Base-by-base conservation (phyloP, 495 filamentous ascomycete species). In the Cladorrhinum samala region DNA sequence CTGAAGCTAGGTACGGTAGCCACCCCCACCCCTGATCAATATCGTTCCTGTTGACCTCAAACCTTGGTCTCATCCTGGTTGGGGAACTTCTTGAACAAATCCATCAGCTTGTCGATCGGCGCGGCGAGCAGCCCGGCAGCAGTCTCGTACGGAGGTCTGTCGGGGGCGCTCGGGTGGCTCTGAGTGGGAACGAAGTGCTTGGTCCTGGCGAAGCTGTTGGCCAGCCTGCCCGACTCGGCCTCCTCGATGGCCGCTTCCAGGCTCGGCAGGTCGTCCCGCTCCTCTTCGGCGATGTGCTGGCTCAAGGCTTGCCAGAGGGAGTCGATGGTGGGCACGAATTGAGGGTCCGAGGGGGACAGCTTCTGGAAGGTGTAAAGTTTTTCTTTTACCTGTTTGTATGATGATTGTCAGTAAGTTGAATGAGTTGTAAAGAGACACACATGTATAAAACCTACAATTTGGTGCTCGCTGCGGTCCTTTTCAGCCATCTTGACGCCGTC, bases 221-320 rank as follows among this genome's bases (percentile, higher is more conserved):
- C 77, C 17, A 87, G 53, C 1, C 50, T 24, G 30, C 68, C 63
- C 6, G 75, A 79, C 1, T 70, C 67, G 0, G 52, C 54, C 0
- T 60, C 61, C 9, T 63, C 54, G 2, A 86, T 54, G 0, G 60
- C 56, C 13, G 68, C 56, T 58, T 87, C 83, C 2, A 87, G 63
- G 11, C 69, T 69, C 0, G 83, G 75, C 1, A 86, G 52, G 47
- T 87, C 83, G 3, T 76, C 47, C 1, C 52, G 53, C 52, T 85
- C 82, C 60, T 87, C 84, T 46, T 83, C 76, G 33, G 74, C 64
- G 57, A 87, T 85, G 65, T 88, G 84, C 33, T 76, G 20, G 1
- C 60, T 57, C 0, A 88, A 73, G 14, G 72, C 58, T 1, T 52
- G 39, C 78, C 79, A 81, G 2, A 88, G 73, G 4, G 55, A 44